Percentiles rank a stretch among this genome's conserved stretches.
Conservation (phyloP, 202 grass and related monocot genomes). For the Digitaria exilis region DNA sequence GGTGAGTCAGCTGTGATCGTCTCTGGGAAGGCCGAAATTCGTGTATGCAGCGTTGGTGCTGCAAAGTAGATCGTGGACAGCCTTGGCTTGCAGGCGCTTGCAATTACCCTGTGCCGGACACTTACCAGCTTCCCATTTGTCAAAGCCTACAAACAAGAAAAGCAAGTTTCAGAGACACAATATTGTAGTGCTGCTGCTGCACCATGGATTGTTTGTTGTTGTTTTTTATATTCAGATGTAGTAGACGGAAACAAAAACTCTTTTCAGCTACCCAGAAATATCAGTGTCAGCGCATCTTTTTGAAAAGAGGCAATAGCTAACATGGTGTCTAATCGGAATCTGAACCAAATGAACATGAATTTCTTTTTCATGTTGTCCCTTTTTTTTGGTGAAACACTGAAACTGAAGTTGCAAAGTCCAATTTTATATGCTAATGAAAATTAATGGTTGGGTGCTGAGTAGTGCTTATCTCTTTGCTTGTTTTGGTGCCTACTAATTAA, state of each 20-base stretch:
- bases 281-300: slow-evolving; percentile 13
- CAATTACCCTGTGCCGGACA: slow-evolving; percentile 83
- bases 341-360: background rate
- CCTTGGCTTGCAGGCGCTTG: slow-evolving; percentile 72
- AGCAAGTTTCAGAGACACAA: background rate
- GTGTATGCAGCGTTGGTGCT: slow-evolving; percentile 57
- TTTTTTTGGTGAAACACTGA: background rate
- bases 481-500: slow-evolving; percentile 1
- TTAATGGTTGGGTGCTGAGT: background rate
- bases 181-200: background rate
- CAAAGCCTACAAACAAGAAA: slow-evolving; percentile 60
- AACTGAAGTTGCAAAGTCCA: background rate
- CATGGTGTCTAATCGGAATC: slow-evolving; percentile 8
- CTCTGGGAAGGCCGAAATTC: slow-evolving; percentile 69
- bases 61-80: slow-evolving; percentile 93
- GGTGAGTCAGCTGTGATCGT: slow-evolving; percentile 52
- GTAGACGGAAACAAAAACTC: background rate
- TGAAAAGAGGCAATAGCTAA: slow-evolving; percentile 15
- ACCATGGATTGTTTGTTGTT: background rate
- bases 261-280: slow-evolving; percentile 19
- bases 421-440: background rate
- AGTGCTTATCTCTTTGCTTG: background rate
- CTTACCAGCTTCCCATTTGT: slow-evolving; percentile 88
- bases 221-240: background rate
- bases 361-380: background rate